phyloP scores from a whole-genome alignment of 352 stramenopile genomes.

The Phytophthora sansomeana region DNA sequence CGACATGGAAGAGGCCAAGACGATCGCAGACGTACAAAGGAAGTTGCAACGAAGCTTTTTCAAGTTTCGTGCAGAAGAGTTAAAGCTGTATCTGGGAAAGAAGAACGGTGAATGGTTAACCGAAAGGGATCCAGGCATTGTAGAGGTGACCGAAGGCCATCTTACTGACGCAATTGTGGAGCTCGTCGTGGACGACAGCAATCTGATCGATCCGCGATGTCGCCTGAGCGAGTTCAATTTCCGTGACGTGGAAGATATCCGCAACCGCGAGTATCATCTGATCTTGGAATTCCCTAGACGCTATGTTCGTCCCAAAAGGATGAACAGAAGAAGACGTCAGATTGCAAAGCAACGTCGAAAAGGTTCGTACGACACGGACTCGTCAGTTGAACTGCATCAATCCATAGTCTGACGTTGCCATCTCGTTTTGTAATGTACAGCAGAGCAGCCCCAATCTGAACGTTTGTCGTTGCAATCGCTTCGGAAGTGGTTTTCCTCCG shows the following conservation, averaged over 20 bases:
- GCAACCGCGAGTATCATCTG: neutral
- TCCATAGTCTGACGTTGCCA: too few species aligned
- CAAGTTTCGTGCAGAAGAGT: too few species aligned
- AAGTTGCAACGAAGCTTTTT: neutral
- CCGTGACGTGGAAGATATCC: neutral
- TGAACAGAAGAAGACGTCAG: neutral
- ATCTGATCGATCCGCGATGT: neutral
- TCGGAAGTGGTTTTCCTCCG: neutral
- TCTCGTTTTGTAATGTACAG: neutral
- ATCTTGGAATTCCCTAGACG: neutral
- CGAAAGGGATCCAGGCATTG: neutral
- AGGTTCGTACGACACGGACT: neutral
- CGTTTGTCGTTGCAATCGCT: neutral
- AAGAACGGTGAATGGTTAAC: too few species aligned
- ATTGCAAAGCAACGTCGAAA: neutral
- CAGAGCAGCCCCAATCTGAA: neutral
- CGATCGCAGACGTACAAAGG: too few species aligned
- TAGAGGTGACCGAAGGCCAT: neutral
- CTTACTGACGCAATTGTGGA: neutral
- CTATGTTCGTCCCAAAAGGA: neutral
- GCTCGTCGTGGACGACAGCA: neutral
- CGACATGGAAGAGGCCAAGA: too few species aligned
- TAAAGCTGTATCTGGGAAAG: too few species aligned
- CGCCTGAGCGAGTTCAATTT: neutral
- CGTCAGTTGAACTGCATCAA: too few species aligned